Evolutionary conservation across 1,139 yeast species (phyloP).

Genomic region (Debaryomyces singareniensis): DNA sequence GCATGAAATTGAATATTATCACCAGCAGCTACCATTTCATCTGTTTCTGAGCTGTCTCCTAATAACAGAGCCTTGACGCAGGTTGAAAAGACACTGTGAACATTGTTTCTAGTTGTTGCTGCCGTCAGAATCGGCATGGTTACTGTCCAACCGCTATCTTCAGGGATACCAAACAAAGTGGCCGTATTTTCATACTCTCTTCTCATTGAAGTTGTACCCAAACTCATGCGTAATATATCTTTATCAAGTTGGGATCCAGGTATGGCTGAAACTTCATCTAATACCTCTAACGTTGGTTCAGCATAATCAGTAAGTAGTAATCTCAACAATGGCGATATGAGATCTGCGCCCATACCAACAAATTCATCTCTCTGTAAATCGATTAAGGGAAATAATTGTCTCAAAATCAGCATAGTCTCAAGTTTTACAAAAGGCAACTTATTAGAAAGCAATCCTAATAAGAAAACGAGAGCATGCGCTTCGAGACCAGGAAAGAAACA

Average conservation of each 20-base stretch:
- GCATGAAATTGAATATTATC: constrained; percentile 55
- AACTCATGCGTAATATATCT: constrained; percentile 84
- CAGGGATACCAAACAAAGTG: constrained; percentile 91
- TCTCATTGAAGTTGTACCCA: constrained; percentile 73
- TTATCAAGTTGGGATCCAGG: constrained; percentile 88
- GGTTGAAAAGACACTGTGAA: constrained; percentile 90
- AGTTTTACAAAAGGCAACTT: constrained; percentile 69
- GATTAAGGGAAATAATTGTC: constrained; percentile 67
- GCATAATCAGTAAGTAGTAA: constrained; percentile 82
- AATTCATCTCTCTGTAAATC: constrained; percentile 77
- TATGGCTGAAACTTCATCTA: constrained; percentile 80
- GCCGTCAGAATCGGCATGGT: constrained; percentile 93
- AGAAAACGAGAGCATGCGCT: constrained; percentile 66
- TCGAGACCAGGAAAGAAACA: constrained; percentile 72
- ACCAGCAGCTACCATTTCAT: too few species aligned
- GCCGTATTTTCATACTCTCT: constrained; percentile 84
- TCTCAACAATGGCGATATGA: constrained; percentile 83
- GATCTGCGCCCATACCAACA: constrained; percentile 88
- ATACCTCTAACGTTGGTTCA: constrained; percentile 79
- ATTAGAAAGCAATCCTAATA: constrained; percentile 76
- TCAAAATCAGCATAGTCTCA: constrained; percentile 73
- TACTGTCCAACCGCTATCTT: constrained; percentile 96
- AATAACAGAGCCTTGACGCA: constrained; percentile 42
- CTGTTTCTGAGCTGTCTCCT: constrained; percentile 20
- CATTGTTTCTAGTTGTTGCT: constrained; percentile 82